Evolutionary conservation across 2,329 filamentous ascomycete genomes (phyloP).

Genomic region (Hypoxylon sp.): DNA sequence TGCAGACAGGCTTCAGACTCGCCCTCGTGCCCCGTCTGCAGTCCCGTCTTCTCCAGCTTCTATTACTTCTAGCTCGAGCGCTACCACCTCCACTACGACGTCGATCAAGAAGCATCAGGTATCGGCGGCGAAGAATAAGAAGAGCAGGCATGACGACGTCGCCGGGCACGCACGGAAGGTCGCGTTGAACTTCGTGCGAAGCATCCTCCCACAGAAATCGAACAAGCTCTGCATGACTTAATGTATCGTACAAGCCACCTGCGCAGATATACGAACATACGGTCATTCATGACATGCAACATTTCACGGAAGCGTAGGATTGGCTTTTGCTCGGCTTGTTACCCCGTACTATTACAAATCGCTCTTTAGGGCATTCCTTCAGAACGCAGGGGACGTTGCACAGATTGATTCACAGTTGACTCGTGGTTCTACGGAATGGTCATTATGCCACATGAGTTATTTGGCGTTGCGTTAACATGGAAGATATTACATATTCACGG

Average conservation of each 20-base stretch:
- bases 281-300: constrained; percentile 41
- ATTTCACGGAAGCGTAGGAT: constrained; percentile 37
- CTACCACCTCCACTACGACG: constrained; percentile 48
- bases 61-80: constrained; percentile 52
- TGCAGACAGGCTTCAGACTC: constrained; percentile 67
- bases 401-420: constrained; percentile 42
- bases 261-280: constrained; percentile 39
- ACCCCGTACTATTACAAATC: constrained; percentile 35
- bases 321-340: constrained; percentile 41
- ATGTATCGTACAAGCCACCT: constrained; percentile 39
- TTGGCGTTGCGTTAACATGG: constrained; percentile 33
- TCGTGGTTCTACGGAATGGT: constrained; percentile 38
- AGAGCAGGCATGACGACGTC: constrained; percentile 52
- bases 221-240: constrained; percentile 55
- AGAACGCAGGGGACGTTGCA: constrained; percentile 37
- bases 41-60: constrained; percentile 71
- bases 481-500: constrained; percentile 42
- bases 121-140: constrained; percentile 49
- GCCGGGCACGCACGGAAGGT: constrained; percentile 52
- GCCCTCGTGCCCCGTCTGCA: constrained; percentile 65
- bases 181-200: constrained; percentile 53
- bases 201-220: constrained; percentile 53
- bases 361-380: constrained; percentile 42
- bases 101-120: constrained; percentile 50
- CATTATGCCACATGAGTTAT: constrained; percentile 37